Base-by-base conservation (phyloP, 2,329 filamentous ascomycete genomes). In the Aspergillus ochraceus region DNA sequence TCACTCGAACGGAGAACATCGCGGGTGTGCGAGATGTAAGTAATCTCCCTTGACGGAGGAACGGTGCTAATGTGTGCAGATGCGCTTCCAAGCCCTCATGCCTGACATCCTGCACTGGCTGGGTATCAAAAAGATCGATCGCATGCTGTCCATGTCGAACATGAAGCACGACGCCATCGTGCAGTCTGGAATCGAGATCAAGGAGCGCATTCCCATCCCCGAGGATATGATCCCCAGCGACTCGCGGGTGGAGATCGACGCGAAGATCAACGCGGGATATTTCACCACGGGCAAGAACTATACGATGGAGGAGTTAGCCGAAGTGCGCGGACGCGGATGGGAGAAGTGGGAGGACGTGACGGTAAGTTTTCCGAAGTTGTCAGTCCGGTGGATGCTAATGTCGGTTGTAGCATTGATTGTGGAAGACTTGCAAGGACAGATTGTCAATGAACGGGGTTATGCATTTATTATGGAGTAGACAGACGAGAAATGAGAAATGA, bases 41-140 rank as follows among this genome's bases (percentile, higher is more conserved):
- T 32, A n/a, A 6, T 32, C 51, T 6, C 24, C n/a, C 17, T 5
- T 19, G 1, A 4, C 9, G 17, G 24, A 46, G 32, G 8, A 14
- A 30, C 6, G 29, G 2, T 56, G 29, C 62, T 67, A 42, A 70
- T 56, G 45, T 10, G 61, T 57, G 74, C 83, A 90, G 74, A 98
- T 98, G 94, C 88, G 95, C 45, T 98, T 98, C 83, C 95, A 98
- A 81, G 94, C 94, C 29, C 83, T 99, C 57, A 98, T 98, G 95
- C 94, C 95, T 36, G 92, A 97, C 75, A 96, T 98, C 66, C 84
- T 98, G 56, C 95, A 98, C 78, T 98, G 95, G 95, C 86, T 99
- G 30, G 95, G 95, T 63, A 97, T 99, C 73, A 95, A 90, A 74
- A 98, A 98, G 83, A 98, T 99, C 72, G 95, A 99, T 76, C 86